phyloP scores from a whole-genome alignment of 129 eudicot genomes.

The Flaveria sonorensis region DNA sequence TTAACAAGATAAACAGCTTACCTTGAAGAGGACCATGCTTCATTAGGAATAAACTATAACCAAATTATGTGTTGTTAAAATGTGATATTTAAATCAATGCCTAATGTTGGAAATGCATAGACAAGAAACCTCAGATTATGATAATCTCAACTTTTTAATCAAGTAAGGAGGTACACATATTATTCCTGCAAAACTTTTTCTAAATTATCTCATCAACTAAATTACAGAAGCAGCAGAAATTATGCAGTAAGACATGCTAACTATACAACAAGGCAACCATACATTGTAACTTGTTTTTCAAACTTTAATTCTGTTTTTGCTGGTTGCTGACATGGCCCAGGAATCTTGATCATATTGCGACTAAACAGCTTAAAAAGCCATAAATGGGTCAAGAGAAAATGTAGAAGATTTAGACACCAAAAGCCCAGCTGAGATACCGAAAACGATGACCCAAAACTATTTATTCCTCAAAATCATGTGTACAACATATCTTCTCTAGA shows the following conservation, averaged over 20 bases:
- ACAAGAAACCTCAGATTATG: conserved; percentile 55
- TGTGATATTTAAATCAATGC: conserved; percentile 46
- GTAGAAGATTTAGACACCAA: conserved; percentile 30
- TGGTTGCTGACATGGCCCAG: conserved; percentile 49
- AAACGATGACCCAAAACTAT: conserved; percentile 19
- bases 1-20: conserved; percentile 17
- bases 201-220: conserved; percentile 56
- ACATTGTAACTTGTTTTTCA: conserved; percentile 31
- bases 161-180: conserved; percentile 60
- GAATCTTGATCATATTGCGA: conserved; percentile 24
- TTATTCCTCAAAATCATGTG: conserved; percentile 59
- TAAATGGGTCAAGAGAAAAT: conserved; percentile 34
- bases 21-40: conserved; percentile 10
- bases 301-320: conserved; percentile 34
- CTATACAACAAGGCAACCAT: conserved; percentile 77
- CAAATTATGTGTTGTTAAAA: conserved; percentile 45
- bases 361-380: conserved; percentile 25
- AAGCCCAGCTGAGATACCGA: conserved; percentile 24
- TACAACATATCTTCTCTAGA: conserved; percentile 79
- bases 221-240: conserved; percentile 56
- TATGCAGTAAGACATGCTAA: conserved; percentile 47
- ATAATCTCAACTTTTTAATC: conserved; percentile 48
- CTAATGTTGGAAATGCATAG: conserved; percentile 52
- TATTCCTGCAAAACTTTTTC: conserved; percentile 90
- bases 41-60: conserved; percentile 19